phyloP scores from a whole-genome alignment of 495 filamentous ascomycete species.

The Massariosphaeria phaeospora region DNA sequence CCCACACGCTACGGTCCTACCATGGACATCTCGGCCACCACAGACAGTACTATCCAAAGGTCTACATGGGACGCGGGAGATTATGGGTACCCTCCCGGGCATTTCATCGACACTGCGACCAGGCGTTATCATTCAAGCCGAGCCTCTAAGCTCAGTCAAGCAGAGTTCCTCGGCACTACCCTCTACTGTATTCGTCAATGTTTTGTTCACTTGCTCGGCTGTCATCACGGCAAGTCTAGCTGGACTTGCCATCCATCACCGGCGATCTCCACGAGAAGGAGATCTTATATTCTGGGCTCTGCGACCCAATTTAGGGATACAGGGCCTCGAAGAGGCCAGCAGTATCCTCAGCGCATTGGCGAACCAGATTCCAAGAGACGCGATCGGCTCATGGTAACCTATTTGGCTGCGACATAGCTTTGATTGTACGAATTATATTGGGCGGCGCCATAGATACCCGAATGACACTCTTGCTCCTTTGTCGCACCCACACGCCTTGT shows the following conservation, averaged over 20 bases:
- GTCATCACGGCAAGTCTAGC: constrained; percentile 9
- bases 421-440: neutral
- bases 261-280: constrained; percentile 15
- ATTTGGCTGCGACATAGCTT: neutral
- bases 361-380: neutral
- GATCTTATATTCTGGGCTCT: constrained; percentile 26
- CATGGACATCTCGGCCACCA: constrained; percentile 13
- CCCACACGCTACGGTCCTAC: neutral
- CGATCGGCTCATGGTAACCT: neutral
- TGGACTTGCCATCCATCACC: constrained; percentile 20
- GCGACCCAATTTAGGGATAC: constrained; percentile 1
- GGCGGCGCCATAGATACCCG: no score
- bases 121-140: neutral
- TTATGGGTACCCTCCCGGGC: constrained; percentile 5
- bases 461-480: no score
- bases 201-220: constrained; percentile 8
- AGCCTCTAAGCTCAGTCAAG: no score
- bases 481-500: no score
- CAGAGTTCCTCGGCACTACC: constrained; percentile 21
- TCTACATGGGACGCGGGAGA: neutral
- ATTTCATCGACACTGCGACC: constrained; percentile 4
- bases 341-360: constrained; percentile 9
- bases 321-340: constrained; percentile 23
- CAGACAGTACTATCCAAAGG: neutral
- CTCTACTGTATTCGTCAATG: constrained; percentile 15